phyloP scores from a whole-genome alignment of 1,284 basidiomycete genomes.

The Ganoderma boninense region DNA sequence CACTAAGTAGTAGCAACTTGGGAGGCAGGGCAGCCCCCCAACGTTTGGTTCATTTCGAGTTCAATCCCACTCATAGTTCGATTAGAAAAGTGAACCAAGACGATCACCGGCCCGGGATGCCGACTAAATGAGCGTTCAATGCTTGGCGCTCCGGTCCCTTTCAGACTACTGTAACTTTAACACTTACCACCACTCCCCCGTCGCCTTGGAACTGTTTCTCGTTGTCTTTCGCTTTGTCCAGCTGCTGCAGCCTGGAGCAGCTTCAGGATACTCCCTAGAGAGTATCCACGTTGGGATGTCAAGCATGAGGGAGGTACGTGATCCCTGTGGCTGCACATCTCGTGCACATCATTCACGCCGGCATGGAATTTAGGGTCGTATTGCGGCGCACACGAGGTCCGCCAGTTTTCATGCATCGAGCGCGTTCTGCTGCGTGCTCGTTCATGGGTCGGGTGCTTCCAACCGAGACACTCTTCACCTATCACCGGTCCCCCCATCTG shows the following conservation, averaged over 20 bases:
- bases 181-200: neutral
- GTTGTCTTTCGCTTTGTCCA: neutral
- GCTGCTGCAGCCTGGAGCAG: neutral
- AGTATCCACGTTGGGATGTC: neutral
- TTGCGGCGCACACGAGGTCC: conserved; percentile 21
- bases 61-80: conserved; percentile 6
- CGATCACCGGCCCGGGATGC: neutral
- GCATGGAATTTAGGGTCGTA: conserved; percentile 15
- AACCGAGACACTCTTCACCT: neutral
- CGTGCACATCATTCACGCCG: neutral
- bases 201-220: neutral
- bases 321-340: conserved; percentile 14
- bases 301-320: conserved; percentile 19
- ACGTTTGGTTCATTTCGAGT: conserved; percentile 15
- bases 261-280: neutral
- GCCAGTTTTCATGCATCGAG: neutral
- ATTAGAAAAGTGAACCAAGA: neutral
- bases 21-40: neutral
- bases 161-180: too few species aligned
- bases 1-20: too few species aligned
- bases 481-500: conserved; percentile 1
- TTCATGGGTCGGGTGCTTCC: neutral
- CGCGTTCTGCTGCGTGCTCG: neutral
- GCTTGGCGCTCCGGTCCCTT: neutral
- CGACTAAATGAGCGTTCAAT: neutral